These are phyloP conservation scores for Cyberlindnera petersonii DNA, from an alignment of 805 yeast genomes.

Conservation along the genomic window DNA sequence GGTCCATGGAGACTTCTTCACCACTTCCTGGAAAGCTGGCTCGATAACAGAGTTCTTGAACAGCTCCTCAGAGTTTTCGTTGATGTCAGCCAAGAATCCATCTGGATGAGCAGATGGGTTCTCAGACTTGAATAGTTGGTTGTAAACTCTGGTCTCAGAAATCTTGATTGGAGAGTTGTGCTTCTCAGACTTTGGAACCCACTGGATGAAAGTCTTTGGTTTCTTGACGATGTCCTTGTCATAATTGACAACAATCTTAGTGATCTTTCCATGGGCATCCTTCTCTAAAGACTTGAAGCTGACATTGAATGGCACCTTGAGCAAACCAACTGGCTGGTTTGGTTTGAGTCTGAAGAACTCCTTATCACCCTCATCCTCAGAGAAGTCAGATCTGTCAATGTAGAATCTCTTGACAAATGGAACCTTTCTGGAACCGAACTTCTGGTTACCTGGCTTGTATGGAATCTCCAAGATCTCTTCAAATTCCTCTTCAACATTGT, in stretches of 20 bases:
- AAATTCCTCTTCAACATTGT: slow-evolving; percentile 72
- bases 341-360: slow-evolving; percentile 94
- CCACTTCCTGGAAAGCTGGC: slow-evolving; percentile 65
- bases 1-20: slow-evolving; percentile 72
- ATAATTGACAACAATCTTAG: slow-evolving; percentile 73
- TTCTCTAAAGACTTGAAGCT: slow-evolving; percentile 65
- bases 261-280: slow-evolving; percentile 58
- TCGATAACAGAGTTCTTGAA: slow-evolving; percentile 69
- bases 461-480: slow-evolving; percentile 74
- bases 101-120: slow-evolving; percentile 87
- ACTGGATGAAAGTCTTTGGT: slow-evolving; percentile 95
- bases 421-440: slow-evolving; percentile 69
- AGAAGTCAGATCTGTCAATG: slow-evolving; percentile 87
- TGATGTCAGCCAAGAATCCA: slow-evolving; percentile 82
- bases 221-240: slow-evolving; percentile 53
- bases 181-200: slow-evolving; percentile 76
- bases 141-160: slow-evolving; percentile 79
- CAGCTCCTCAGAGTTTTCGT: slow-evolving; percentile 71
- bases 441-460: slow-evolving; percentile 81
- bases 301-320: slow-evolving; percentile 84
- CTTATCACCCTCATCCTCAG: slow-evolving; percentile 49
- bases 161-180: slow-evolving; percentile 61
- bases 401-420: slow-evolving; percentile 74
- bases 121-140: slow-evolving; percentile 83
- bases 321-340: slow-evolving; percentile 89